These are phyloP conservation scores for Teunomyces funiuensis DNA, from an alignment of 805 yeast species.

Conservation along the genomic window DNA sequence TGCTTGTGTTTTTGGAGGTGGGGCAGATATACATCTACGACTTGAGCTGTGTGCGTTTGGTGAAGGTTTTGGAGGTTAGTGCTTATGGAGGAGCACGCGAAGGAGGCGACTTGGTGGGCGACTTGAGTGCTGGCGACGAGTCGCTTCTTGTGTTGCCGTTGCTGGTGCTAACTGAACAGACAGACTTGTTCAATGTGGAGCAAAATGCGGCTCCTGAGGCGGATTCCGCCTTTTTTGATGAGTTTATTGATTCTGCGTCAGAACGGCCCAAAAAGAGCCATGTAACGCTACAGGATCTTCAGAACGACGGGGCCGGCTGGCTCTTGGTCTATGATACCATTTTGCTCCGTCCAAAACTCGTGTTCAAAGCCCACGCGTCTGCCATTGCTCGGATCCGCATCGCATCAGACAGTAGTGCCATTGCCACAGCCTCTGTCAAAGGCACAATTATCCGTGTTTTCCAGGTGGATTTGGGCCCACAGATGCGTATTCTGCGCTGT, in stretches of 20 bases:
- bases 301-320: slow-evolving; percentile 36
- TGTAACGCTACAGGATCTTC: slow-evolving; percentile 27
- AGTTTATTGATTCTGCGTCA: not conserved
- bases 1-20: slow-evolving; percentile 67
- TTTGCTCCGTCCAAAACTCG: slow-evolving; percentile 26
- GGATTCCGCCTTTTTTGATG: slow-evolving; percentile 12
- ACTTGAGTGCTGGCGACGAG: slow-evolving; percentile 34
- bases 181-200: slow-evolving; percentile 29
- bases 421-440: slow-evolving; percentile 43
- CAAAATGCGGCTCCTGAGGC: slow-evolving; percentile 12
- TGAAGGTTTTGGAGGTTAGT: slow-evolving; percentile 42
- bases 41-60: slow-evolving; percentile 80
- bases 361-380: slow-evolving; percentile 43
- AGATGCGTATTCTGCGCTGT: slow-evolving; percentile 27
- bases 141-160: slow-evolving; percentile 39
- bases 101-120: slow-evolving; percentile 38
- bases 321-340: slow-evolving; percentile 41
- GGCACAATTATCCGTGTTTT: slow-evolving; percentile 44
- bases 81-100: slow-evolving; percentile 6
- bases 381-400: slow-evolving; percentile 32
- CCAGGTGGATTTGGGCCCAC: slow-evolving; percentile 11
- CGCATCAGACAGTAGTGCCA: slow-evolving; percentile 23
- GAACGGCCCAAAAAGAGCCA: slow-evolving; percentile 13
- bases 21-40: slow-evolving; percentile 89
- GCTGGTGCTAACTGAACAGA: slow-evolving; percentile 26